Percentiles rank a stretch among this genome's conserved stretches.
Evolutionary conservation across 352 stramenopile genomes (phyloP).

Genomic region (Phytopythium ostracodes): DNA sequence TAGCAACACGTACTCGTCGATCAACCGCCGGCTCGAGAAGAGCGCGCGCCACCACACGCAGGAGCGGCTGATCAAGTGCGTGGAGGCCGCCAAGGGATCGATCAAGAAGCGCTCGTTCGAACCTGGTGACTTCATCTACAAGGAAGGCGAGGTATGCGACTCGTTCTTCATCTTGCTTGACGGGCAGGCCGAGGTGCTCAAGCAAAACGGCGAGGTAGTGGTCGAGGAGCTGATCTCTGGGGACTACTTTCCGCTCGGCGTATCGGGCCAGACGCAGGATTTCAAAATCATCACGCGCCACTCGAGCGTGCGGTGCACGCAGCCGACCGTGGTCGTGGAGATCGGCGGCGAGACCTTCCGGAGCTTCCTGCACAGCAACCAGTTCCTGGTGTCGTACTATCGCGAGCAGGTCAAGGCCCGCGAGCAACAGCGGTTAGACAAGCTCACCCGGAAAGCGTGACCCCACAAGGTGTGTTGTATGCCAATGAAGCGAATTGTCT

Average conservation of each 20-base stretch:
- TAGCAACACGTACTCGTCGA: conserved; percentile 67
- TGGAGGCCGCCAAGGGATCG: conserved; percentile 66
- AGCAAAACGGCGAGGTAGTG: conserved; percentile 56
- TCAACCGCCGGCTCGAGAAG: conserved; percentile 62
- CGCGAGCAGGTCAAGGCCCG: conserved; percentile 63
- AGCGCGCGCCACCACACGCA: conserved; percentile 58
- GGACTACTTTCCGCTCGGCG: conserved; percentile 79
- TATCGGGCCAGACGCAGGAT: conserved; percentile 59
- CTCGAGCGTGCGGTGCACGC: conserved; percentile 65
- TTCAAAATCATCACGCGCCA: conserved; percentile 69
- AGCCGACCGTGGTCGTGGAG: conserved; percentile 69
- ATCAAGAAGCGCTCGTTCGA: conserved; percentile 60
- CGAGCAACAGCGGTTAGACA: conserved; percentile 52
- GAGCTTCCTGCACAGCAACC: conserved; percentile 79
- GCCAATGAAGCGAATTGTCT: not conserved
- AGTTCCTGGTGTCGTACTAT: conserved; percentile 81
- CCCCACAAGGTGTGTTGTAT: not conserved
- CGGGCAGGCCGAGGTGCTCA: conserved; percentile 68
- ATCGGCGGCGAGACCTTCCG: conserved; percentile 80
- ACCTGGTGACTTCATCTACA: conserved; percentile 70
- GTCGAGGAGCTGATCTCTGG: conserved; percentile 67
- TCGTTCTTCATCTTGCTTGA: conserved; percentile 80
- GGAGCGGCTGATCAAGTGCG: conserved; percentile 71
- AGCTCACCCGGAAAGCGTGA: conserved; percentile 3
- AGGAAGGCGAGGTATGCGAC: conserved; percentile 68